phyloP scores from a whole-genome alignment of 768 basidiomycete species.

The Favolaschia claudopus region DNA sequence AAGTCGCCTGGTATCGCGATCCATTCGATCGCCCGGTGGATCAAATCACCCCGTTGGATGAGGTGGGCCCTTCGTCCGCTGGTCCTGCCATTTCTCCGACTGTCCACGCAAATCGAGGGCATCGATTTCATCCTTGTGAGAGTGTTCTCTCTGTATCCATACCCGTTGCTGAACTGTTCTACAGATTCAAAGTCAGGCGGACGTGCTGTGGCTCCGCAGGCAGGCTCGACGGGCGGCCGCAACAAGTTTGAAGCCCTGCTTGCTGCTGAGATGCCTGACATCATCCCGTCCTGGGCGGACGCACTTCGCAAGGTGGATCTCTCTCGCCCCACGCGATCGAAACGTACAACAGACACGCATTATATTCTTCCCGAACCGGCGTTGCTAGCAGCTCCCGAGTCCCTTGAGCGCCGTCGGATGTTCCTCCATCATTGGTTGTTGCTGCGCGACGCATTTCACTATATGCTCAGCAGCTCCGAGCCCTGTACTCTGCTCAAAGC shows the following conservation, averaged over 20 bases:
- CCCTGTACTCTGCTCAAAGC: background rate
- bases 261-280: background rate
- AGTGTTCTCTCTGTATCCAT: too few species aligned
- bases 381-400: background rate
- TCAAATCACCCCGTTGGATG: too few species aligned
- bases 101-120: too few species aligned
- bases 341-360: background rate
- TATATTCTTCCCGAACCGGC: slow-evolving; percentile 1
- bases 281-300: background rate
- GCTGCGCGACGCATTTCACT: background rate
- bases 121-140: too few species aligned
- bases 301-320: background rate
- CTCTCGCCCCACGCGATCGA: background rate
- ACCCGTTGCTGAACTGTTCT: background rate
- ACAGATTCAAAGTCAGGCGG: background rate
- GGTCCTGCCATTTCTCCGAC: too few species aligned
- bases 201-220: background rate
- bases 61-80: too few species aligned
- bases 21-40: too few species aligned
- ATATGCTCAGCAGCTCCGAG: background rate
- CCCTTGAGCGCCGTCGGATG: background rate
- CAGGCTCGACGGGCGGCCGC: background rate
- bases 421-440: background rate
- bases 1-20: too few species aligned
- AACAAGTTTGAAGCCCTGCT: background rate